Base-by-base conservation (phyloP, 2,329 filamentous ascomycete genomes). In the Exophiala sp. region DNA sequence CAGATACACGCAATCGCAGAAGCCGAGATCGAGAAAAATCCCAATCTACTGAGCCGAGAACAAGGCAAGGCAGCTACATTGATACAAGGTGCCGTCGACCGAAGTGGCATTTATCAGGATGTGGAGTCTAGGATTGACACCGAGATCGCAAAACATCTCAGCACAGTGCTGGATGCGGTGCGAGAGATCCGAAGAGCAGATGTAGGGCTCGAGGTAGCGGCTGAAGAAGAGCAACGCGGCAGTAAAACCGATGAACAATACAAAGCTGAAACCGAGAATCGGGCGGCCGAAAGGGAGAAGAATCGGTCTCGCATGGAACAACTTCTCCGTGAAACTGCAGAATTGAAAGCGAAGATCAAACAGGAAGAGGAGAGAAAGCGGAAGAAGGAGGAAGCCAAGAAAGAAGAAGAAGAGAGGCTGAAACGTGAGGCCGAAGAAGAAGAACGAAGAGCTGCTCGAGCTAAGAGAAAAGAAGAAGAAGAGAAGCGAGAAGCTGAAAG, bases 81-180 rank as follows among this genome's bases (percentile, higher is more conserved):
- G 40, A 79, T 86, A 29, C 81, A 85, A 68, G 83, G 83, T 51
- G 81, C 81, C 2, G 83, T 82, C 8, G 83, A 85, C 59, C 77
- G 83, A 50, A 82, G 78, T 56, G 79, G 83, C 55, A 76, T 85
- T 48, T 86, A 86, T 63, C 78, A 78, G 55, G 77, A 73, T 59
- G 80, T 82, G 18, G 80, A 82, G 63, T 69, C 70, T 6, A 75
- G 78, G 11, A 73, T 86, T 43, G 77, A 82, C 61, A 67, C 67
- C 4, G 71, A 84, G 60, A 76, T 84, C 46, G 73, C 78, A 45
- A 71, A 78, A 54, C 75, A 82, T 57, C 69, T 85, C 35, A 72
- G 74, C 2, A 71, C 75, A 39, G 81, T 84, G 32, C 71, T 83
- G 52, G 68, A 72, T 5, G 76, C 77, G 9, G 72, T 85, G 55